Conservation (phyloP, 257 asterid genomes). For the Asclepias syriaca region DNA sequence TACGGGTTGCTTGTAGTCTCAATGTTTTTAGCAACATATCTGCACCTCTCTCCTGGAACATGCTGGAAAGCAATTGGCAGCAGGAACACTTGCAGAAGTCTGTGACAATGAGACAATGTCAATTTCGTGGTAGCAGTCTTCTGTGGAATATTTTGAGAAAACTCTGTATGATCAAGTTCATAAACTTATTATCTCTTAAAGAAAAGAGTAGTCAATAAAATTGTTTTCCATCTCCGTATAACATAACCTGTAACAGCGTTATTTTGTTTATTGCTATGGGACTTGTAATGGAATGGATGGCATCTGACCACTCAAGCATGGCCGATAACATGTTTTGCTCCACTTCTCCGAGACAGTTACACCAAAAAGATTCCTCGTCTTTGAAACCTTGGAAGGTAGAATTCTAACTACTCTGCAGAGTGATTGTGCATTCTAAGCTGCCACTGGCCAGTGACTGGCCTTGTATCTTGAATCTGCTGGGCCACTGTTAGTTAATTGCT, state of each 20-base stretch:
- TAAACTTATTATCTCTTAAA: background rate
- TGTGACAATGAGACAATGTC: background rate
- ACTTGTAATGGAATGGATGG: background rate
- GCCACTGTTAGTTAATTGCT: constrained; percentile 37
- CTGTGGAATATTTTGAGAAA: background rate
- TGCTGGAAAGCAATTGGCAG: background rate
- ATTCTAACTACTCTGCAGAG: background rate
- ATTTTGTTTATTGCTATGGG: background rate
- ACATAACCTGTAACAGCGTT: too few relatives aligned
- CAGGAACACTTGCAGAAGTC: background rate
- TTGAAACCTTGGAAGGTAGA: background rate
- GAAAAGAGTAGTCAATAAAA: too few relatives aligned
- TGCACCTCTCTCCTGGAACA: background rate
- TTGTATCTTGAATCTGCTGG: constrained; percentile 28
- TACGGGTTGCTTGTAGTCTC: background rate
- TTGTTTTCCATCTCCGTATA: too few relatives aligned
- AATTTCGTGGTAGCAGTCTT: background rate
- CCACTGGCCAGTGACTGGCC: constrained; percentile 12
- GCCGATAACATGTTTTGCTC: background rate
- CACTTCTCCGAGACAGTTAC: background rate
- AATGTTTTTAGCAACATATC: background rate
- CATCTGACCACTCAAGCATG: constrained; percentile 3
- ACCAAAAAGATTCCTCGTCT: background rate
- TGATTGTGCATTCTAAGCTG: background rate
- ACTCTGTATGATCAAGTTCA: too few relatives aligned